phyloP scores from a whole-genome alignment of 169 alveolate species.

The Plasmodium yoelii region DNA sequence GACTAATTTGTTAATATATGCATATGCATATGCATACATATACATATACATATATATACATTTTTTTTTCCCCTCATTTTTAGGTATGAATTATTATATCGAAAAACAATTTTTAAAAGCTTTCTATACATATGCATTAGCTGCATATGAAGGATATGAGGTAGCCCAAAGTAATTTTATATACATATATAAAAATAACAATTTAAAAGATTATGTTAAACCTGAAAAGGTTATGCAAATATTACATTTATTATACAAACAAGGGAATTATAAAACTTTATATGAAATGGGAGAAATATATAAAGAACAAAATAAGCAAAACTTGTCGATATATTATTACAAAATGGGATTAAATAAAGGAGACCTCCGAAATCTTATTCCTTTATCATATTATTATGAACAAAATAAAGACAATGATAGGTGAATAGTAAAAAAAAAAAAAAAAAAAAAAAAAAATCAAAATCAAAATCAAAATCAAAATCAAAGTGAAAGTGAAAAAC shows the following conservation, averaged over 20 bases:
- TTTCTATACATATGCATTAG: constrained; percentile 76
- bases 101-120: constrained; percentile 76
- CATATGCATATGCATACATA: too few relatives aligned
- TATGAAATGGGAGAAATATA: constrained; percentile 71
- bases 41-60: too few relatives aligned
- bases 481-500: too few relatives aligned
- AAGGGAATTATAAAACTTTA: constrained; percentile 61
- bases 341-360: constrained; percentile 62
- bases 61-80: background rate
- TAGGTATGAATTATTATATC: constrained; percentile 68
- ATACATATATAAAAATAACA: constrained; percentile 52
- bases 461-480: too few relatives aligned
- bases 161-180: constrained; percentile 79
- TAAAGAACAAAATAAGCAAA: constrained; percentile 49
- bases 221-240: constrained; percentile 55
- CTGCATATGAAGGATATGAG: constrained; percentile 82
- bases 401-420: constrained; percentile 28
- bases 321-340: constrained; percentile 20
- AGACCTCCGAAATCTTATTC: constrained; percentile 44
- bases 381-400: constrained; percentile 36
- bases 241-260: constrained; percentile 47
- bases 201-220: constrained; percentile 12
- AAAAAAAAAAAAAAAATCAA: too few relatives aligned
- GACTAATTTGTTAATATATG: too few relatives aligned
- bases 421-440: constrained; percentile 4